phyloP scores from a whole-genome alignment of 768 basidiomycete species.

The Rhodocollybia butyracea region DNA sequence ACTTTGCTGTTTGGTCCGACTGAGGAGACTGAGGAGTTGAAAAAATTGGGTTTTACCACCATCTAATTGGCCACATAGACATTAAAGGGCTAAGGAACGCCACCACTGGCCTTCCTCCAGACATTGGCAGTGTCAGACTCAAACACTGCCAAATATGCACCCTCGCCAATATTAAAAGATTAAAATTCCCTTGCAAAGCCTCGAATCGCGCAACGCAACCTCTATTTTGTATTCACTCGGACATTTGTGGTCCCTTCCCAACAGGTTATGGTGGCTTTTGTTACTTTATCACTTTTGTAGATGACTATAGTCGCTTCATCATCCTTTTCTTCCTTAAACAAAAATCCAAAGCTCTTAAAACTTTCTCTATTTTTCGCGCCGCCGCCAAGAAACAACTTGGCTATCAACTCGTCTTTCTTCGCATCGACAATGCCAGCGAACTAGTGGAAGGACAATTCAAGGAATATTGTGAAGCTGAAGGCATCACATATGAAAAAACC shows the following conservation, averaged over 20 bases:
- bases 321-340: too few species aligned
- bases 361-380: conserved; percentile 4
- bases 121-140: conserved; percentile 11
- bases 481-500: conserved; percentile 17
- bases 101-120: conserved; percentile 10
- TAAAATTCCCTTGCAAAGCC: neutral
- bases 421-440: conserved; percentile 24
- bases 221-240: conserved; percentile 14
- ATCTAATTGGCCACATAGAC: conserved; percentile 16
- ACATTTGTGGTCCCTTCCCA: conserved; percentile 15
- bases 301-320: conserved; percentile 17
- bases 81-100: conserved; percentile 15
- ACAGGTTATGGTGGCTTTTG: conserved; percentile 5
- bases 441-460: conserved; percentile 16
- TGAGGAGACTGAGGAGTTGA: too few species aligned
- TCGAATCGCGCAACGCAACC: conserved; percentile 2
- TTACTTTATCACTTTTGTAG: conserved; percentile 24
- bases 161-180: neutral
- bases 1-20: too few species aligned
- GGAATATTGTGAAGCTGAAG: conserved; percentile 11
- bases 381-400: conserved; percentile 3
- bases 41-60: too few species aligned
- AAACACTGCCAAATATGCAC: neutral
- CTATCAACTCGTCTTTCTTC: conserved; percentile 1
- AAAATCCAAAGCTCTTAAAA: too few species aligned